Percentiles rank a stretch among this genome's conserved stretches.
These are phyloP conservation scores for Zelonia costaricensis DNA, from an alignment of 208 protist genomes.

Conservation along the genomic window DNA sequence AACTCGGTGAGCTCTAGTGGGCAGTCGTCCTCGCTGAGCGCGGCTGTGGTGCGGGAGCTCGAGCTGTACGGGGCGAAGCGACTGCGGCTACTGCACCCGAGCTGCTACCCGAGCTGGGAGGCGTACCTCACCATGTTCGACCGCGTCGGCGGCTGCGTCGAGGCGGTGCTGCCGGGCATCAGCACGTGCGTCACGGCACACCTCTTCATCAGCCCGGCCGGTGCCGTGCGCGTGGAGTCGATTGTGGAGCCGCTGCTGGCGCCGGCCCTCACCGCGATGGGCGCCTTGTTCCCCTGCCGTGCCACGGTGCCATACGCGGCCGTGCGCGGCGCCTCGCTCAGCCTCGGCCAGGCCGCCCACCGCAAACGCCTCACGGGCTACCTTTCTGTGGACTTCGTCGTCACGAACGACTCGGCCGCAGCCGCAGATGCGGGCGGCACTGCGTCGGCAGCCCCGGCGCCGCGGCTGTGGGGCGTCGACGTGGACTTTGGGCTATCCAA, in stretches of 20 bases:
- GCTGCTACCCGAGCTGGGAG: conserved; percentile 82
- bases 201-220: conserved; percentile 85
- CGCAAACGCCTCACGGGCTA: conserved; percentile 88
- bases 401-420: conserved; percentile 22
- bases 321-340: conserved; percentile 71
- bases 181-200: conserved; percentile 69
- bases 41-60: conserved; percentile 61
- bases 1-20: neutral
- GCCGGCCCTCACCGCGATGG: conserved; percentile 85
- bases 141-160: conserved; percentile 76
- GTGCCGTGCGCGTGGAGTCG: conserved; percentile 72
- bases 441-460: neutral
- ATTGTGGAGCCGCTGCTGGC: conserved; percentile 88
- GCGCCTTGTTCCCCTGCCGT: conserved; percentile 63
- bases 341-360: conserved; percentile 67
- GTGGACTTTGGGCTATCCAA: conserved; percentile 87
- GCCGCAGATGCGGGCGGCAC: neutral
- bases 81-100: conserved; percentile 71
- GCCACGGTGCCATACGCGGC: conserved; percentile 54
- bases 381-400: conserved; percentile 87
- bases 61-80: conserved; percentile 67
- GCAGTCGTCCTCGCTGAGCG: conserved; percentile 13
- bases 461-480: conserved; percentile 87
- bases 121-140: conserved; percentile 81
- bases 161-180: conserved; percentile 78